Evolutionary conservation across 768 basidiomycete genomes (phyloP).

Genomic region (Holtermannia corniformis): DNA sequence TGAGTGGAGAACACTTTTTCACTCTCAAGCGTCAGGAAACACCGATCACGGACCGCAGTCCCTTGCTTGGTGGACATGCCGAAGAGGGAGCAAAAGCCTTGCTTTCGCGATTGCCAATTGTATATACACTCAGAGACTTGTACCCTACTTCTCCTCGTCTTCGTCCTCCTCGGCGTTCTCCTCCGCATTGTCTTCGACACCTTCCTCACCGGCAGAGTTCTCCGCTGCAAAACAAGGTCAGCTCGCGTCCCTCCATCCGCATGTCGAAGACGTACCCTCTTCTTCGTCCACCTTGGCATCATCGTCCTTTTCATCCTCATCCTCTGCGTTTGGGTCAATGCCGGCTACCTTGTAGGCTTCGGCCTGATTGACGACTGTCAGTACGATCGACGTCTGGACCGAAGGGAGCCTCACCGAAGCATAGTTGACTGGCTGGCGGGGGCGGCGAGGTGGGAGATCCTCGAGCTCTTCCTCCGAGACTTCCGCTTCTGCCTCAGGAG

Average conservation of each 20-base stretch:
- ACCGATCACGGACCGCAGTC: no score
- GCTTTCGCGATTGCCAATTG: no score
- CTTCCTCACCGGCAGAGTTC: conserved; percentile 16
- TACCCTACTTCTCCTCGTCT: conserved; percentile 32
- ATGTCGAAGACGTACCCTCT: conserved; percentile 15
- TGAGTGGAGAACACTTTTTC: no score
- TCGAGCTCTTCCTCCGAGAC: conserved; percentile 48
- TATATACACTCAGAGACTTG: no score
- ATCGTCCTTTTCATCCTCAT: conserved; percentile 55
- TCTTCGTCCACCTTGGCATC: conserved; percentile 43
- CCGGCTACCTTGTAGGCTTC: conserved; percentile 24
- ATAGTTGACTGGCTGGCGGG: conserved; percentile 40
- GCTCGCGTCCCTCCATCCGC: neutral
- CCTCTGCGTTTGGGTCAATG: conserved; percentile 30
- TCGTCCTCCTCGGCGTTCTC: conserved; percentile 44
- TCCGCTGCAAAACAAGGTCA: neutral
- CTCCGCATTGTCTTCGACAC: conserved; percentile 43
- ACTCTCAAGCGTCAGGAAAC: no score
- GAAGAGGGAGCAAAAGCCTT: no score
- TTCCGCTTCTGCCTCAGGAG: conserved; percentile 44
- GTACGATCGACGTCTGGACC: conserved; percentile 32
- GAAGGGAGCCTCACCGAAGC: conserved; percentile 38
- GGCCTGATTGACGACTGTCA: conserved; percentile 30
- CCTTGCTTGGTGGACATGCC: no score
- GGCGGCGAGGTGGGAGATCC: conserved; percentile 27